phyloP scores from a whole-genome alignment of 179 eudicot genomes.

The Drosera spatulata region DNA sequence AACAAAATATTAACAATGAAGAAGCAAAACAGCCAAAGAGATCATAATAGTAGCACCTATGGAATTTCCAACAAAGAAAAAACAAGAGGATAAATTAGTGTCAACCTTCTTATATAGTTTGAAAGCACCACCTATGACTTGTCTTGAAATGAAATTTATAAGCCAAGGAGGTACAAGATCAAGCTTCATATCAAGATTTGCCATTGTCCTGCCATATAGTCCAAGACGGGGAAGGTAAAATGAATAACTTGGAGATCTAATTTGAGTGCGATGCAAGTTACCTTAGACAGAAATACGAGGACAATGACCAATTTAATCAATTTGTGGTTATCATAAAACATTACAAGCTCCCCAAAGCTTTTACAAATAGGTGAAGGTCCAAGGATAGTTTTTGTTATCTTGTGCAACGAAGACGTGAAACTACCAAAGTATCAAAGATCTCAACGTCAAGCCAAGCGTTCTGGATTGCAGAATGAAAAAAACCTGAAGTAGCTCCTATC shows the following conservation, averaged over 20 bases:
- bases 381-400: no score
- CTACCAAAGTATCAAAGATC: background rate
- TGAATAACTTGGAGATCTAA: no score
- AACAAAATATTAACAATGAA: background rate
- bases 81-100: background rate
- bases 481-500: conserved; percentile 82
- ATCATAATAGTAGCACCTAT: background rate
- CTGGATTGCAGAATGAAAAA: conserved; percentile 1
- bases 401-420: no score
- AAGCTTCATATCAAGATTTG: conserved; percentile 79
- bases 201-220: conserved; percentile 62
- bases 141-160: conserved; percentile 88
- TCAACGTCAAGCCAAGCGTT: background rate
- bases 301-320: no score
- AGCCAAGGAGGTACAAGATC: conserved; percentile 88
- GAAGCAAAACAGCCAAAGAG: background rate
- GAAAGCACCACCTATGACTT: conserved; percentile 88
- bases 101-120: conserved; percentile 79
- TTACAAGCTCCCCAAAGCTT: no score
- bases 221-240: background rate
- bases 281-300: no score
- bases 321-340: no score
- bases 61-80: background rate
- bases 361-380: no score
- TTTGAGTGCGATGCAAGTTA: background rate